phyloP scores from a whole-genome alignment of 2,329 filamentous ascomycete genomes.

The Trichophyton schoenleinii region DNA sequence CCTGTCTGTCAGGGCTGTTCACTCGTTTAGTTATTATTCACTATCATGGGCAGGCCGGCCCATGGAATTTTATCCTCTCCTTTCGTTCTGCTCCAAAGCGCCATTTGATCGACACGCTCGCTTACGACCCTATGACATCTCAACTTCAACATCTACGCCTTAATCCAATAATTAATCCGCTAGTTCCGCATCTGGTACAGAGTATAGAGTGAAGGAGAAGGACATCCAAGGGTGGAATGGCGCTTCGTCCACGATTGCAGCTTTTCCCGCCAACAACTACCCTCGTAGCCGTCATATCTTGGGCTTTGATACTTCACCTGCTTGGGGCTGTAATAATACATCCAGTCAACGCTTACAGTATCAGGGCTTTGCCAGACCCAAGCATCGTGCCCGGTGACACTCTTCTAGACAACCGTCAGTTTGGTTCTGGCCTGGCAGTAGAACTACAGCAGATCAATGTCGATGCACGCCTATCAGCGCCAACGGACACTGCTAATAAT shows the following conservation, averaged over 20 bases:
- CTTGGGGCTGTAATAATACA: neutral
- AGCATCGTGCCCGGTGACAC: neutral
- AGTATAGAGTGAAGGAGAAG: neutral
- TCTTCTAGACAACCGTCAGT: neutral
- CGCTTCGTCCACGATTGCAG: neutral
- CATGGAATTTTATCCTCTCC: neutral
- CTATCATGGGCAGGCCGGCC: neutral
- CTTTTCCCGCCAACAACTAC: neutral
- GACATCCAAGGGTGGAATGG: neutral
- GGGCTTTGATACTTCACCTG: neutral
- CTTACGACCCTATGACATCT: neutral
- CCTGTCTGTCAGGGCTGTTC: neutral
- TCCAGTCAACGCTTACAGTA: neutral
- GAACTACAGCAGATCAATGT: neutral
- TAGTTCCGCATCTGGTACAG: neutral
- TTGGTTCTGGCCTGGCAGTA: neutral
- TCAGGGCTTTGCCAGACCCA: neutral
- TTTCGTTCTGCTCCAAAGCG: neutral
- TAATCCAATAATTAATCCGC: neutral
- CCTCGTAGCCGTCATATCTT: neutral
- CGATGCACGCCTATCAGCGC: neutral
- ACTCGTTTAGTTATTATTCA: neutral
- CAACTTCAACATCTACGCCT: neutral
- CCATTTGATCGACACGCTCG: neutral
- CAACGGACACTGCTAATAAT: neutral